Percentiles rank a stretch among this genome's conserved stretches.
Conservation (phyloP, 1,284 basidiomycete species). For the Ustilago curta region DNA sequence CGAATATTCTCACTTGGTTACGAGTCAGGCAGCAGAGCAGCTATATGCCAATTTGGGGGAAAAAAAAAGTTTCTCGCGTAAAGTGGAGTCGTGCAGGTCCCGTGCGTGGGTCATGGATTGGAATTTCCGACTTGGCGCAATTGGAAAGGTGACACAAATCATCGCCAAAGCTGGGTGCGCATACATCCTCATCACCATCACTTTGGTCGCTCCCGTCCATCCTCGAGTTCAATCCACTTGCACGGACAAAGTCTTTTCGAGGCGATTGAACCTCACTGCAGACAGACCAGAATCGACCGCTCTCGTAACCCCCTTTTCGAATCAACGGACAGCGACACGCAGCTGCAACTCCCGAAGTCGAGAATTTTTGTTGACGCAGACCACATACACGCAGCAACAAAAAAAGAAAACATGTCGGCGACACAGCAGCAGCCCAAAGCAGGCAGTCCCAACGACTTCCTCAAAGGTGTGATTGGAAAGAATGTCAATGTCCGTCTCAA, state of each 20-base stretch:
- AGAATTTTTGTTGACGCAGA: slow-evolving; percentile 5
- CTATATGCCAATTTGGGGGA: slow-evolving; percentile 4
- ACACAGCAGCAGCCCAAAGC: slow-evolving; percentile 31
- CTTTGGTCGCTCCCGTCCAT: background rate
- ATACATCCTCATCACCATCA: slow-evolving; percentile 27
- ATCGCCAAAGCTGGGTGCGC: slow-evolving; percentile 26
- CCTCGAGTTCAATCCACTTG: background rate
- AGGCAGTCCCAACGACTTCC: slow-evolving; percentile 65
- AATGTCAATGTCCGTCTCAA: slow-evolving; percentile 91
- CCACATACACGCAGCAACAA: slow-evolving; percentile 13
- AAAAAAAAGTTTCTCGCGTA: slow-evolving; percentile 21
- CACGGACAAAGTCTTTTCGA: background rate
- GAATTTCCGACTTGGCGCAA: slow-evolving; percentile 1
- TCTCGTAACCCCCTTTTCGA: background rate
- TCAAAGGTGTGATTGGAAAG: slow-evolving; percentile 84
- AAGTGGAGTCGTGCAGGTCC: slow-evolving; percentile 26
- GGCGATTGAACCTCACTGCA: background rate
- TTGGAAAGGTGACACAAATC: slow-evolving; percentile 6
- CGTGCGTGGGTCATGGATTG: slow-evolving; percentile 3
- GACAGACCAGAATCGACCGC: background rate
- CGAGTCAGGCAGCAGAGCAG: slow-evolving; percentile 11
- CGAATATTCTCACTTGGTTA: slow-evolving; percentile 1
- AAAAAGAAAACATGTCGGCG: slow-evolving; percentile 28
- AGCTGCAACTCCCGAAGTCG: background rate
- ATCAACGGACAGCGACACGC: background rate